Evolutionary conservation across 345 rosid genomes (phyloP).

Genomic region (Gossypium stocksii): DNA sequence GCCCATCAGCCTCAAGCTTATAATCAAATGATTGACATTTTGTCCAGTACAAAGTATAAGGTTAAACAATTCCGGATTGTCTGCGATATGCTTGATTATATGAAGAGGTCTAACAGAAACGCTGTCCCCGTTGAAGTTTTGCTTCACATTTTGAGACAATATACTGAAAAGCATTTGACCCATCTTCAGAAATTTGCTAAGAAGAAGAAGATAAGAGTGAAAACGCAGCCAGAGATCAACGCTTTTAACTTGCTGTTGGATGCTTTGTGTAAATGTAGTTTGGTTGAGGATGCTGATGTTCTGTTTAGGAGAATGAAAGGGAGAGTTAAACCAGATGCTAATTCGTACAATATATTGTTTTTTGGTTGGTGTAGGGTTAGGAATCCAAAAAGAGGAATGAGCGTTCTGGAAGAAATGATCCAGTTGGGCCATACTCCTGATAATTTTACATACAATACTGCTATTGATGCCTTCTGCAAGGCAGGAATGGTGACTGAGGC

Average conservation of each 20-base stretch:
- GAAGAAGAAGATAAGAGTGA: slow-evolving; percentile 80
- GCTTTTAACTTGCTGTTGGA: slow-evolving; percentile 79
- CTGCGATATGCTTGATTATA: slow-evolving; percentile 76
- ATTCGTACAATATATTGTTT: slow-evolving; percentile 68
- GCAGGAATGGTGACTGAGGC: slow-evolving; percentile 82
- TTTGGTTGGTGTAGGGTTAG: slow-evolving; percentile 93
- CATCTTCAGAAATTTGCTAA: slow-evolving; percentile 84
- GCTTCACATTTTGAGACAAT: slow-evolving; percentile 51
- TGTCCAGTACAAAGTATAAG: slow-evolving; percentile 80
- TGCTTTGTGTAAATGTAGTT: slow-evolving; percentile 79
- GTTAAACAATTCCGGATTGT: slow-evolving; percentile 71
- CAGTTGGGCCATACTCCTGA: slow-evolving; percentile 69
- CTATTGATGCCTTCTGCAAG: slow-evolving; percentile 75
- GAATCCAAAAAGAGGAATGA: slow-evolving; percentile 65
- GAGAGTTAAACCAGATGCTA: slow-evolving; percentile 59
- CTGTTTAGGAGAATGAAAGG: slow-evolving; percentile 53
- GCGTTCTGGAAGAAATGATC: slow-evolving; percentile 77
- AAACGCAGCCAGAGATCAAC: slow-evolving; percentile 83
- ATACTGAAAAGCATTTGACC: slow-evolving; percentile 69
- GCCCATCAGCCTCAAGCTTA: slow-evolving; percentile 58
- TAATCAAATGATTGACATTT: slow-evolving; percentile 74
- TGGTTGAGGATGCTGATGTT: slow-evolving; percentile 62
- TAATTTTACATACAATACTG: slow-evolving; percentile 76
- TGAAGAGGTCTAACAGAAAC: slow-evolving; percentile 58
- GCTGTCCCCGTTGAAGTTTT: slow-evolving; percentile 55